Percentiles rank a stretch among this genome's conserved stretches.
Conservation (phyloP, 352 stramenopile genomes). For the Phytophthora sansomeana region DNA sequence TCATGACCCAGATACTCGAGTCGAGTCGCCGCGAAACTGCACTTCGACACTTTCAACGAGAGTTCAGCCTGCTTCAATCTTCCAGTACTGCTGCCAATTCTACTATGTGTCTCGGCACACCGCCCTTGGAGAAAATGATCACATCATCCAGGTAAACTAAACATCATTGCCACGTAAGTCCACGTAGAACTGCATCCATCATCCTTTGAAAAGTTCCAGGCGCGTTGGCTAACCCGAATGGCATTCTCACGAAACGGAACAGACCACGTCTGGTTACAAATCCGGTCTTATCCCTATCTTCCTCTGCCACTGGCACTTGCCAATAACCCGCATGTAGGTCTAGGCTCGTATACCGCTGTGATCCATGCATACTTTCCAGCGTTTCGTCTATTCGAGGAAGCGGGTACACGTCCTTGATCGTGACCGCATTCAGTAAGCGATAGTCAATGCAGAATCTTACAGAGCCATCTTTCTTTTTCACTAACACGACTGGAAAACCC, state of each 20-base stretch:
- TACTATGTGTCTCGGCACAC: not conserved
- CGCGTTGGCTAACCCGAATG: not conserved
- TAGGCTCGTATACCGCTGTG: slow-evolving; percentile 14
- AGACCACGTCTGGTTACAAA: not conserved
- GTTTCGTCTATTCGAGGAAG: slow-evolving; percentile 33
- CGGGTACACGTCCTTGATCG: slow-evolving; percentile 28
- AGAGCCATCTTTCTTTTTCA: slow-evolving; percentile 31
- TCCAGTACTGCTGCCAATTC: not conserved
- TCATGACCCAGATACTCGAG: not conserved
- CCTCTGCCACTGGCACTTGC: slow-evolving; percentile 1
- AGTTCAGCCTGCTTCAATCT: not conserved
- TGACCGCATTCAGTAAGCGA: slow-evolving; percentile 23
- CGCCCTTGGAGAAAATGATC: not conserved
- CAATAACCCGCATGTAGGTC: slow-evolving; percentile 29
- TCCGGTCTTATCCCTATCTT: not conserved
- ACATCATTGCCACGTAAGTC: not conserved
- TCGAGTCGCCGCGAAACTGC: not conserved
- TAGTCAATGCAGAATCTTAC: slow-evolving; percentile 37
- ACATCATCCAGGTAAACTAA: not conserved
- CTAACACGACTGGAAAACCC: slow-evolving; percentile 25
- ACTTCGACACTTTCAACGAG: not conserved
- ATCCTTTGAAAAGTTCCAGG: not conserved
- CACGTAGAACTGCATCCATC: not conserved
- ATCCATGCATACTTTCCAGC: slow-evolving; percentile 19
- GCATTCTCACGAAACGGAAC: not conserved